Evolutionary conservation across 208 protist genomes (phyloP).

Genomic region (Acanthamoeba healyi): DNA sequence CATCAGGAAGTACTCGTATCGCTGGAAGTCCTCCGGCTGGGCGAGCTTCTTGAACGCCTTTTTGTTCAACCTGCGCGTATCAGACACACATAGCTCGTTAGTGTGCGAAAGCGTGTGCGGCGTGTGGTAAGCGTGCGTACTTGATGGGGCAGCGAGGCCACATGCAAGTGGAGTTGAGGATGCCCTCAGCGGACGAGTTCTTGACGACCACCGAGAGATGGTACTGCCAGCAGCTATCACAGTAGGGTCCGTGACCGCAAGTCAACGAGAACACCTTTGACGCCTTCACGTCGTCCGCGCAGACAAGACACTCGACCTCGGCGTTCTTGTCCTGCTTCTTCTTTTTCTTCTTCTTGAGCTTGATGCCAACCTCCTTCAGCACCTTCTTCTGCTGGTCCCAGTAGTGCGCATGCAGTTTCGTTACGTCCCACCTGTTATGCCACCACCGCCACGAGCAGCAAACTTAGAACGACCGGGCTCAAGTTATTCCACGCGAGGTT

Average conservation of each 20-base stretch:
- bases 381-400: slow-evolving; percentile 80
- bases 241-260: slow-evolving; percentile 62
- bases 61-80: slow-evolving; percentile 26
- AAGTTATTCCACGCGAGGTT: too few species aligned
- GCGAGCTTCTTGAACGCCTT: slow-evolving; percentile 18
- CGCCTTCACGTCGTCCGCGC: slow-evolving; percentile 71
- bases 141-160: slow-evolving; percentile 80
- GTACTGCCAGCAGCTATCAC: slow-evolving; percentile 65
- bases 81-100: not conserved
- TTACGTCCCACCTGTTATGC: slow-evolving; percentile 78
- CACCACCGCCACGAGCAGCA: too few species aligned
- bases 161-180: slow-evolving; percentile 80
- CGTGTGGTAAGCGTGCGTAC: not conserved
- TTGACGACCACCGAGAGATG: slow-evolving; percentile 70
- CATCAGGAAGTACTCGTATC: slow-evolving; percentile 85
- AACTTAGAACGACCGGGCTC: too few species aligned
- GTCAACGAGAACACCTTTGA: slow-evolving; percentile 45
- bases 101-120: not conserved
- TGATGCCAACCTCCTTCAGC: slow-evolving; percentile 68
- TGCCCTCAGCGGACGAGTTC: slow-evolving; percentile 67
- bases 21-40: slow-evolving; percentile 1
- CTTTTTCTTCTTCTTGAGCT: slow-evolving; percentile 48
- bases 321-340: slow-evolving; percentile 54
- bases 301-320: slow-evolving; percentile 71
- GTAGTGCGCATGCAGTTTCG: slow-evolving; percentile 77